Evolutionary conservation across 202 grass and related monocot genomes (phyloP).

Genomic region (Zizania palustris): DNA sequence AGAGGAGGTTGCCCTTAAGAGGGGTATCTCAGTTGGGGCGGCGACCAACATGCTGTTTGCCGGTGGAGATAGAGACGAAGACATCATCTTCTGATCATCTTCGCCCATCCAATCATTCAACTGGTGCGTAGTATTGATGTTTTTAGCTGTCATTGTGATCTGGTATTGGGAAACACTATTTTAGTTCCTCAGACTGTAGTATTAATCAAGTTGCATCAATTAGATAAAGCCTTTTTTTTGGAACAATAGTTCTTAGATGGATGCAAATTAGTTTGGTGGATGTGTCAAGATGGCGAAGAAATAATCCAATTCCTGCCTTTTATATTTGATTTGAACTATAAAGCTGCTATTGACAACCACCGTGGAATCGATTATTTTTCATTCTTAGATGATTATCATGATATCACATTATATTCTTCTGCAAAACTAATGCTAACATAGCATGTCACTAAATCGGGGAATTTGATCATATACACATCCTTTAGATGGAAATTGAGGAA

Average conservation of each 20-base stretch:
- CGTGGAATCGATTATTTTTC: not conserved
- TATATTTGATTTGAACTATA: constrained; percentile 10
- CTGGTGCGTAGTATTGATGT: constrained; percentile 37
- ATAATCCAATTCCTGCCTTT: not conserved
- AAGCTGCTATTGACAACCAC: not conserved
- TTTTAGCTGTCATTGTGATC: constrained; percentile 19
- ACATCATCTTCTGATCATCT: constrained; percentile 77
- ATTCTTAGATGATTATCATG: not conserved
- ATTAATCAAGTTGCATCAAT: not conserved
- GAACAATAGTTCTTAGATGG: not conserved
- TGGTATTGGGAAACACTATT: not conserved
- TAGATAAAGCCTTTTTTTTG: not conserved
- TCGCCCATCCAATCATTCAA: constrained; percentile 32
- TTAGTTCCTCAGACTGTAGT: not conserved
- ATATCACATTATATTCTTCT: not conserved
- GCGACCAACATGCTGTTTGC: constrained; percentile 55
- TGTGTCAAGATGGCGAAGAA: constrained; percentile 1
- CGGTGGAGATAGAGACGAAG: constrained; percentile 67
- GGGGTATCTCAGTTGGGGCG: constrained; percentile 54
- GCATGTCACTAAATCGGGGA: too few species aligned
- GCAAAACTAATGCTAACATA: not conserved
- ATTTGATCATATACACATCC: too few species aligned
- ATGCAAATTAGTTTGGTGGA: not conserved
- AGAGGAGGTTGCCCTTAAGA: constrained; percentile 70
- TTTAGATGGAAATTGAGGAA: too few species aligned